Percentiles rank a stretch among this genome's conserved stretches.
These are phyloP conservation scores for Zygoascus tannicola DNA, from an alignment of 805 yeast genomes.

Conservation along the genomic window DNA sequence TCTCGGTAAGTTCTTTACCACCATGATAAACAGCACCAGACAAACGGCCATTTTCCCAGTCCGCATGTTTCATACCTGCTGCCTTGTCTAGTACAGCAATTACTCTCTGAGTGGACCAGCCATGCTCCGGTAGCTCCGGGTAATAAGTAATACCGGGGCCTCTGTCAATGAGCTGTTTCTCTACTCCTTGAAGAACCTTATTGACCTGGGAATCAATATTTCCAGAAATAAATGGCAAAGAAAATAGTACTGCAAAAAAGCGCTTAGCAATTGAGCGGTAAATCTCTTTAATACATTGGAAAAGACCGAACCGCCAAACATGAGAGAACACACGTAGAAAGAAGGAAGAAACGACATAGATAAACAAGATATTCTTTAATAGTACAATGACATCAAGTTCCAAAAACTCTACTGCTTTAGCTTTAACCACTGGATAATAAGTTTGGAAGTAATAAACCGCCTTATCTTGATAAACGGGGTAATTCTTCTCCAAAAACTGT, in stretches of 20 bases:
- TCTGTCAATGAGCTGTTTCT: conserved; percentile 48
- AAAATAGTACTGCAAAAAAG: conserved; percentile 20
- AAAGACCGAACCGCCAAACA: conserved; percentile 21
- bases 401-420: neutral
- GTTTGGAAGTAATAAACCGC: neutral
- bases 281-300: conserved; percentile 12
- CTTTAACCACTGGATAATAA: neutral
- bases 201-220: conserved; percentile 55
- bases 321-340: neutral
- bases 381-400: neutral
- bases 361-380: neutral
- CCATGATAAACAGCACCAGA: conserved; percentile 98
- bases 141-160: conserved; percentile 30
- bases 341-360: neutral
- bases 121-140: conserved; percentile 46
- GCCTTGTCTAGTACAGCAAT: conserved; percentile 40
- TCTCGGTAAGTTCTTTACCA: conserved; percentile 60
- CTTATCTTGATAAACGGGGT: neutral
- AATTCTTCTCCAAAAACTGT: neutral
- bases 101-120: conserved; percentile 43
- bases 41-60: conserved; percentile 78
- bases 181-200: conserved; percentile 41
- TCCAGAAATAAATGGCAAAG: conserved; percentile 43
- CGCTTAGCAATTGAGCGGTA: neutral
- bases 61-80: conserved; percentile 46